Base-by-base conservation (phyloP, 495 filamentous ascomycete species). In the Choiromyces venosus region DNA sequence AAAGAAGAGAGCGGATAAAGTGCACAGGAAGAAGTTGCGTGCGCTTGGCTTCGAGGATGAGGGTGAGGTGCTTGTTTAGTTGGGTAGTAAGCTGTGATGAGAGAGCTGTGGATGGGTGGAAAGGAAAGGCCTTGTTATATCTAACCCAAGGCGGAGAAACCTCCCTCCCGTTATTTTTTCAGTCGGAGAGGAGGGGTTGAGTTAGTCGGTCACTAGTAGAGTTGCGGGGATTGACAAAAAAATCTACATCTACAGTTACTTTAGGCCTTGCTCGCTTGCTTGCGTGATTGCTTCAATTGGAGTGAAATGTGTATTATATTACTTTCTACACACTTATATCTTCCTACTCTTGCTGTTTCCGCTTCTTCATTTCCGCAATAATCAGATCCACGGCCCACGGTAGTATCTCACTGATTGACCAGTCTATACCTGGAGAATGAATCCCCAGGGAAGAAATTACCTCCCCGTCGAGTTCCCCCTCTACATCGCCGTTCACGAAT, bases 41-140 rank as follows among this genome's bases (percentile, higher is more conserved):
- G 87, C 85, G 9, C 83, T 93, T 40, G 94, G 94, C 1, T 97
- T 97, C 78, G 94, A 97, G 83, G 91, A 91, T 33, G 94, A 97
- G 83, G 77, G 72, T 0, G 80, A 80, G 44, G 70, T 82, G 21
- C 68, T 80, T 38, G 78, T 75, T 39, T 80, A 65, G n/a, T n/a
- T n/a, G n/a, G 71, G 44, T 25, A 18, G 65, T 12, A 33, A 29
- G 33, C 38, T 35, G 36, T 12, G 37, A 66, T n/a, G 33, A 10
- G 4, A n/a, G 36, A n/a, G 65, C 10, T 37, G 33, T 65, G 42
- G 36, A 21, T 71, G 21, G 44, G 5, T 16, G 38, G 39, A 77
- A 71, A 37, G 72, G 36, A 78, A 46, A 38, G 72, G 44, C 77
- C 78, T 80, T 80, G 78, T 76, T 80, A 79, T 80, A 71, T 80